Evolutionary conservation across 164 flowering plant species (phyloP).

Genomic region (Taxillus chinensis): DNA sequence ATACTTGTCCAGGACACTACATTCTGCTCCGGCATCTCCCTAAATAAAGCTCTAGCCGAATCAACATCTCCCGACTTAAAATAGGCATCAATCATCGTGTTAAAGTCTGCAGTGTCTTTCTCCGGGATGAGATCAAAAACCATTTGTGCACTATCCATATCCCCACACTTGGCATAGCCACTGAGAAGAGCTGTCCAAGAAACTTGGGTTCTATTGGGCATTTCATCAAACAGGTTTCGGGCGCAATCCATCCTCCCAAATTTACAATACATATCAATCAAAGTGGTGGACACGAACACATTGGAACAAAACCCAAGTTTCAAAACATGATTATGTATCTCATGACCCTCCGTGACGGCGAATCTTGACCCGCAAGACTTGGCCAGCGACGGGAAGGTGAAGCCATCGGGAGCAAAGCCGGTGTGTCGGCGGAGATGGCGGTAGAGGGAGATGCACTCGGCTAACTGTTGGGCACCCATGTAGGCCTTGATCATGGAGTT

Average conservation of each 20-base stretch:
- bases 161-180: constrained; percentile 59
- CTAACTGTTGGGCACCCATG: constrained; percentile 27
- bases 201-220: constrained; percentile 47
- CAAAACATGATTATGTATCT: constrained; percentile 44
- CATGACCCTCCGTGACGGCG: constrained; percentile 34
- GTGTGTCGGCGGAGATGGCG: constrained; percentile 26
- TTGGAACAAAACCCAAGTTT: constrained; percentile 46
- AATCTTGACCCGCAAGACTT: constrained; percentile 39
- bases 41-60: constrained; percentile 40
- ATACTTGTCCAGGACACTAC: constrained; percentile 72
- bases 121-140: constrained; percentile 50
- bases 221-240: constrained; percentile 58
- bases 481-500: constrained; percentile 64
- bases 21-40: constrained; percentile 44
- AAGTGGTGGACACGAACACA: constrained; percentile 51
- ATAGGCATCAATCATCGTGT: constrained; percentile 58
- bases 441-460: constrained; percentile 38
- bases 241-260: constrained; percentile 34
- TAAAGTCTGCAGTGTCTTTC: constrained; percentile 45
- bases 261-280: constrained; percentile 72
- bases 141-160: constrained; percentile 27
- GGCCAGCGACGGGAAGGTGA: constrained; percentile 43
- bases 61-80: constrained; percentile 52
- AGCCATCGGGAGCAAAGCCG: constrained; percentile 39
- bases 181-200: constrained; percentile 63